These are phyloP conservation scores for Scleroderma citrinum DNA, from an alignment of 768 basidiomycete genomes.

Conservation along the genomic window DNA sequence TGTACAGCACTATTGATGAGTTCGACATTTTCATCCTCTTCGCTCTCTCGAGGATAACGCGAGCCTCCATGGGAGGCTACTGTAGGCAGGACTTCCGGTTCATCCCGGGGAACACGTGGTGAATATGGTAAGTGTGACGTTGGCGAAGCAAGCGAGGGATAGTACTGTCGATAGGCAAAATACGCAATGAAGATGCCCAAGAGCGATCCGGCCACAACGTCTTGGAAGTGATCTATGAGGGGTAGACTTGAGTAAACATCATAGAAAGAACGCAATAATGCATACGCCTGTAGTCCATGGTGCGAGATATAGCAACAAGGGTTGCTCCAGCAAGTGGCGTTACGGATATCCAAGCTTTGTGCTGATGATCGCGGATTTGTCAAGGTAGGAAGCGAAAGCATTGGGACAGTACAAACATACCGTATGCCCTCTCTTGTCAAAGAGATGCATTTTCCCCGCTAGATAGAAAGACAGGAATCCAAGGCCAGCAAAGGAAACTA, in stretches of 20 bases:
- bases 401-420: slow-evolving; percentile 35
- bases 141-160: slow-evolving; percentile 60
- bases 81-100: slow-evolving; percentile 40
- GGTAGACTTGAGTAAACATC: neutral
- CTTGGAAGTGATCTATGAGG: slow-evolving; percentile 80
- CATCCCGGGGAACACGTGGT: slow-evolving; percentile 52
- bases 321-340: slow-evolving; percentile 73
- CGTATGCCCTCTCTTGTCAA: slow-evolving; percentile 72
- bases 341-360: slow-evolving; percentile 81
- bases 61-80: slow-evolving; percentile 9
- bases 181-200: slow-evolving; percentile 69
- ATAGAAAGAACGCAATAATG: neutral
- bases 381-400: neutral
- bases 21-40: slow-evolving; percentile 22
- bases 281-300: slow-evolving; percentile 85
- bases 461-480: slow-evolving; percentile 86
- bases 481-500: slow-evolving; percentile 90
- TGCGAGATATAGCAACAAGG: slow-evolving; percentile 77
- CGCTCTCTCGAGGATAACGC: slow-evolving; percentile 9
- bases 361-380: slow-evolving; percentile 25
- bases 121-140: slow-evolving; percentile 65
- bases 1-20: slow-evolving; percentile 14
- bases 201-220: slow-evolving; percentile 74
- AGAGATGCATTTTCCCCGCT: slow-evolving; percentile 89
- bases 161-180: slow-evolving; percentile 81